Base-by-base conservation (phyloP, 345 rosid species). In the Sisymbrium irio region DNA sequence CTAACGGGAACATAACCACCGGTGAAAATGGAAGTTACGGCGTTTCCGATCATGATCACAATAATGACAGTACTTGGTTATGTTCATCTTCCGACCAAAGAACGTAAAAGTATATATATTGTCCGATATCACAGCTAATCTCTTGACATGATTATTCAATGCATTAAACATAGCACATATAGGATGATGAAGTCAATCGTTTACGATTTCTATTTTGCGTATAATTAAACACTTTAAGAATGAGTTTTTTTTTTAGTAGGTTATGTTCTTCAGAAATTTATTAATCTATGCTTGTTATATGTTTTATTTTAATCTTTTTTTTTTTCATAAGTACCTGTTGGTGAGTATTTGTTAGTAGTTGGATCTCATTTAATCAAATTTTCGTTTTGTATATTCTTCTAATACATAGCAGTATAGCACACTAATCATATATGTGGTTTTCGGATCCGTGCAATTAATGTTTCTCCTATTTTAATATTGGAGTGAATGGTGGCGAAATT, bases 41-140 rank as follows among this genome's bases (percentile, higher is more conserved):
- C 57, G 78, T 78, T 71, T 80, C 88, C 27, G 79, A 80, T 18
- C 71, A 78, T n/a, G 57, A 69, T 40, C 78, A 72, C 65, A 62
- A 58, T 69, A 72, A 73, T 78, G 83, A 88, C 72, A 97, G 85
- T 78, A 84, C 92, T 36, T 90, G 98, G 97, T 84, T 89, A 77
- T 90, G 96, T 77, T 85, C 96, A 20, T 90, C 97, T 41, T 75
- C 92, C 74, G 83, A 56, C 70, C 66, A 67, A 36, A 67, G 74
- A 73, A 67, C 70, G 11, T 73, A 62, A 55, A 67, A 25, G 6
- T 14, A 63, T 35, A 35, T 35, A 58, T 27, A 36, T 30, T 73
- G 30, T 20, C 54, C 17, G 7, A 13, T 56, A 45, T 18, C 42
- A 36, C 35, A 46, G 51, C 33, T 73, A 65, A 75, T 61, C 41